These are phyloP conservation scores for Pythium aristosporum DNA, from an alignment of 352 stramenopile species.

Conservation along the genomic window DNA sequence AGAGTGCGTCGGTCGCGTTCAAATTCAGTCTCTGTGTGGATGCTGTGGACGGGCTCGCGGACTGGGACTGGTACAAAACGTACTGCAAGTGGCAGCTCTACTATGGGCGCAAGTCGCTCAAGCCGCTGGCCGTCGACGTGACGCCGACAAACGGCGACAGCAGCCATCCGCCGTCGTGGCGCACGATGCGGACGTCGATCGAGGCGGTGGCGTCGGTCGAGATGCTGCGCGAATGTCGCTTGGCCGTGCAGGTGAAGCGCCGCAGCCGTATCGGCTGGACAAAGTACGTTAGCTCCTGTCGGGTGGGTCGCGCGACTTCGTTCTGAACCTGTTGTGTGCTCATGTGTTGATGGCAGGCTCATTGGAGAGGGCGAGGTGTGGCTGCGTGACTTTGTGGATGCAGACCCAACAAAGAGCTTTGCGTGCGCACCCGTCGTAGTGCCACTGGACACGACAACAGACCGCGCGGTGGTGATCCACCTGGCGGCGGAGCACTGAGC, in stretches of 20 bases:
- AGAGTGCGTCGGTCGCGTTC: not conserved
- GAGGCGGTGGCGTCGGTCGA: not conserved
- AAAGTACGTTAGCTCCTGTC: not conserved
- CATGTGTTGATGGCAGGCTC: not conserved
- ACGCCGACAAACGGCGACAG: not conserved
- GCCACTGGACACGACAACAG: not conserved
- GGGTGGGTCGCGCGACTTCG: not conserved
- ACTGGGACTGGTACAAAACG: slow-evolving; percentile 24
- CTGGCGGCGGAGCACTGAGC: not conserved
- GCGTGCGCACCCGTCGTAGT: not conserved
- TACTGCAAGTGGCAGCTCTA: slow-evolving; percentile 23
- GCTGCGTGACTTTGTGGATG: slow-evolving; percentile 2
- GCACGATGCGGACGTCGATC: slow-evolving; percentile 1
- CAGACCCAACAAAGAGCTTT: not conserved
- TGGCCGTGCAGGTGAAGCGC: slow-evolving; percentile 15
- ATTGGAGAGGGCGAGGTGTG: slow-evolving; percentile 1
- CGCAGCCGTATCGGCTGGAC: slow-evolving; percentile 16
- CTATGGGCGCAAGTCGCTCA: not conserved
- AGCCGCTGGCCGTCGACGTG: not conserved
- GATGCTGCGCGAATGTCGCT: slow-evolving; percentile 16
- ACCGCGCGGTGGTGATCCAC: not conserved
- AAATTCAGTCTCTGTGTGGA: not conserved
- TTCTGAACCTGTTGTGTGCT: not conserved
- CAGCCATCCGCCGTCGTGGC: slow-evolving; percentile 16
- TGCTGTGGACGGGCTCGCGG: not conserved